phyloP scores from a whole-genome alignment of 345 rosid species.

The Rhizophora apiculata region DNA sequence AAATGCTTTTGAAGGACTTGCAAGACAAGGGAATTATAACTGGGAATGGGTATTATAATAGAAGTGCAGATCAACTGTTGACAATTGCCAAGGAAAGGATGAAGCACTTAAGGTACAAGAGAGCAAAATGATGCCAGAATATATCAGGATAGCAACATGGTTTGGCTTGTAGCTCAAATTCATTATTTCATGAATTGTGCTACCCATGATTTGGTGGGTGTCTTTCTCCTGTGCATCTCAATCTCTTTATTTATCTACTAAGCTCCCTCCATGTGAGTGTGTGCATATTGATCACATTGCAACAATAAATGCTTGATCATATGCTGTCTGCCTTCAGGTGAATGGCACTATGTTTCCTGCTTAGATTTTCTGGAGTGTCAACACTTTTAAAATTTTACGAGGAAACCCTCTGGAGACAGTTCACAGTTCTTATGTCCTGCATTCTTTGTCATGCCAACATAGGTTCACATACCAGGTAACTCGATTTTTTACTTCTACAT shows the following conservation, averaged over 20 bases:
- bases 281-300: not conserved
- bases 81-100: constrained; percentile 42
- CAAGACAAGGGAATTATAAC: constrained; percentile 51
- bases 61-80: constrained; percentile 37
- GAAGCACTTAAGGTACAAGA: constrained; percentile 37
- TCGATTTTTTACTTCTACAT: too few species aligned
- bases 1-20: constrained; percentile 59
- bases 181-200: not conserved
- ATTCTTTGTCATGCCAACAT: too few species aligned
- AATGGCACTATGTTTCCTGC: too few species aligned
- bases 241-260: not conserved
- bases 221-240: constrained; percentile 1
- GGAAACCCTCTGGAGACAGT: too few species aligned
- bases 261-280: not conserved
- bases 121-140: constrained; percentile 31
- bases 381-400: too few species aligned
- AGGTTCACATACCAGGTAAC: too few species aligned
- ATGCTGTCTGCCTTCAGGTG: too few species aligned
- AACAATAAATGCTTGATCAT: not conserved
- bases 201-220: constrained; percentile 6
- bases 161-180: not conserved
- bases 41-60: constrained; percentile 24
- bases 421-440: too few species aligned
- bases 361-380: too few species aligned
- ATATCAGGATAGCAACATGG: not conserved